phyloP scores from a whole-genome alignment of 2,329 filamentous ascomycete species.

The Stachybotrys chartarum region DNA sequence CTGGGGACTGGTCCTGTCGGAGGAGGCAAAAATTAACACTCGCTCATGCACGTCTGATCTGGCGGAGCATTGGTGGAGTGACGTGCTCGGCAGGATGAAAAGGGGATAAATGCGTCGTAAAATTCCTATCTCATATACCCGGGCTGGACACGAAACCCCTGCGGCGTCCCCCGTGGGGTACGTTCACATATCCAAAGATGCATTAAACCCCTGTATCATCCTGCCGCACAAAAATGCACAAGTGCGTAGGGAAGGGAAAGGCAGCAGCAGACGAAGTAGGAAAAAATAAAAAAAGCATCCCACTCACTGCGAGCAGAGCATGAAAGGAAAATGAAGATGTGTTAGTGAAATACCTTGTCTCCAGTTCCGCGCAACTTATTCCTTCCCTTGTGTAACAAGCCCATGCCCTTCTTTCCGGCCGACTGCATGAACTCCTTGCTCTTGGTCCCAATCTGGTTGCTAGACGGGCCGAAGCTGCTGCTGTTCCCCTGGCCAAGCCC shows the following conservation, averaged over 20 bases:
- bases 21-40: conserved; percentile 28
- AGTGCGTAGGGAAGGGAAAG: neutral
- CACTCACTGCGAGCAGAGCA: conserved; percentile 10
- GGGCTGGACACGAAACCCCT: neutral
- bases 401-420: conserved; percentile 84
- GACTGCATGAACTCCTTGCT: conserved; percentile 84
- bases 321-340: conserved; percentile 20
- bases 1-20: conserved; percentile 26
- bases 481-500: conserved; percentile 32
- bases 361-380: conserved; percentile 68
- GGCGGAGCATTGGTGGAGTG: conserved; percentile 3
- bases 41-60: conserved; percentile 6
- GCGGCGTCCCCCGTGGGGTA: neutral
- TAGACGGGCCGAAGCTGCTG: conserved; percentile 44
- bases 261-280: neutral
- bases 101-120: conserved; percentile 25
- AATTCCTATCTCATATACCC: conserved; percentile 31
- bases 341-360: conserved; percentile 83
- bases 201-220: conserved; percentile 3
- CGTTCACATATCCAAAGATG: neutral
- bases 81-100: conserved; percentile 7
- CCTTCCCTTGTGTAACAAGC: conserved; percentile 83
- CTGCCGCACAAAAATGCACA: conserved; percentile 14
- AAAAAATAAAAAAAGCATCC: conserved; percentile 6
- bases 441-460: conserved; percentile 67